A percentile compares a stretch with the other conserved stretches of the same genome.
phyloP scores from a whole-genome alignment of 192 early-diverging fungal genomes.

The Backusella psychrophila region DNA sequence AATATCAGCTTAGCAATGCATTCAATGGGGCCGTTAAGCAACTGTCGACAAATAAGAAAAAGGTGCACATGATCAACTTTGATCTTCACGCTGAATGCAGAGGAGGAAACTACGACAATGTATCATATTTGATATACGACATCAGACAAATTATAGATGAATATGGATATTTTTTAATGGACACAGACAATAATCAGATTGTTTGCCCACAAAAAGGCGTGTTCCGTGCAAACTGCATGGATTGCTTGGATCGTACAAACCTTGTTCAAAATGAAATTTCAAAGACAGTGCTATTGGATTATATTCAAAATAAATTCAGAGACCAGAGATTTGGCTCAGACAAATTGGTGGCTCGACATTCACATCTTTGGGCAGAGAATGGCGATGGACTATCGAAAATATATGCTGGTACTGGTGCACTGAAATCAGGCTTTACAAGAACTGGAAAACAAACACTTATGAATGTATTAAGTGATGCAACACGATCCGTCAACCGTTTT shows the following conservation, averaged over 20 bases:
- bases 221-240: constrained; percentile 92
- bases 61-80: constrained; percentile 68
- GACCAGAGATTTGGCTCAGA: constrained; percentile 25
- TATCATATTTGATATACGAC: constrained; percentile 54
- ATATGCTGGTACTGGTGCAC: constrained; percentile 96
- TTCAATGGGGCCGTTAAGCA: constrained; percentile 55
- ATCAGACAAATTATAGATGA: constrained; percentile 51
- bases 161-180: constrained; percentile 71
- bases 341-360: constrained; percentile 43
- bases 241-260: constrained; percentile 87
- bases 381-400: constrained; percentile 90
- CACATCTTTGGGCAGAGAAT: constrained; percentile 79
- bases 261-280: constrained; percentile 83
- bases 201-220: constrained; percentile 77
- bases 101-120: constrained; percentile 75
- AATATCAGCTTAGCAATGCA: constrained; percentile 65
- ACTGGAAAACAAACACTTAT: constrained; percentile 85
- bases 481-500: constrained; percentile 90
- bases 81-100: constrained; percentile 84
- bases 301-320: constrained; percentile 39
- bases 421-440: constrained; percentile 86
- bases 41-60: constrained; percentile 42
- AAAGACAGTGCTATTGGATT: constrained; percentile 42
- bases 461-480: constrained; percentile 88
- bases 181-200: constrained; percentile 53